Evolutionary conservation across 164 flowering plant genomes (phyloP), one percentile per base, ranked within the genome.

Genomic region (Cinnamomum micranthum): DNA sequence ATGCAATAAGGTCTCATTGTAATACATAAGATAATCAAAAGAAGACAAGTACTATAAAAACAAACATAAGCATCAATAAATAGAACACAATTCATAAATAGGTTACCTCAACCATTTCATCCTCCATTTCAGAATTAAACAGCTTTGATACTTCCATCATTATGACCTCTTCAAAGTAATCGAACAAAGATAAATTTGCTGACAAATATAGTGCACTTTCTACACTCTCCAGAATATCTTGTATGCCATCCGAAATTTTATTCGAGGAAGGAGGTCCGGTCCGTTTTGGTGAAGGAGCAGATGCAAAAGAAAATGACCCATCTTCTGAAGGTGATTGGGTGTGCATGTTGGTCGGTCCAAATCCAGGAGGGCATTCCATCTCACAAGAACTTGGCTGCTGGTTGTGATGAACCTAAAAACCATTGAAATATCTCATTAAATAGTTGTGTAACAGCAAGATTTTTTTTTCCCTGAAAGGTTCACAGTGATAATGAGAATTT

Each of bases 361-460:
- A 90, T 27, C 91, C 95, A 55, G 92, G 90, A 59, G 90, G 89
- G 66, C 77, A 86, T 73, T 85, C 95, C 78, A 31, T 77, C 62
- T 85, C 87, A 71, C 69, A 47, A 76, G 33, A 50, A 64, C 79
- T 72, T n/a, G 78, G 59, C 33, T 80, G 83, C 65, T 79, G 75
- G 69, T 77, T 74, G 10, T 20, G 27, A 59, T 77, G 80, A 69
- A 77, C 74, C 88, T 88, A 87, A 71, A 69, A 84, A 71, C 51
- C 73, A 76, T 73, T 66, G 19, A 52, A 77, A 50, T 67, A 66
- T 15, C 6, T 25, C 17, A n/a, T 10, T 67, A 67, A 31, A 67
- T 27, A 67, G 7, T 12, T 31, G 20, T 25, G 69, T 5, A 28
- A 14, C 69, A 66, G 6, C 47, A 25, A 11, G 17, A 17, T 13